phyloP scores from a whole-genome alignment of 2,329 filamentous ascomycete genomes.

The Alternaria longipes region DNA sequence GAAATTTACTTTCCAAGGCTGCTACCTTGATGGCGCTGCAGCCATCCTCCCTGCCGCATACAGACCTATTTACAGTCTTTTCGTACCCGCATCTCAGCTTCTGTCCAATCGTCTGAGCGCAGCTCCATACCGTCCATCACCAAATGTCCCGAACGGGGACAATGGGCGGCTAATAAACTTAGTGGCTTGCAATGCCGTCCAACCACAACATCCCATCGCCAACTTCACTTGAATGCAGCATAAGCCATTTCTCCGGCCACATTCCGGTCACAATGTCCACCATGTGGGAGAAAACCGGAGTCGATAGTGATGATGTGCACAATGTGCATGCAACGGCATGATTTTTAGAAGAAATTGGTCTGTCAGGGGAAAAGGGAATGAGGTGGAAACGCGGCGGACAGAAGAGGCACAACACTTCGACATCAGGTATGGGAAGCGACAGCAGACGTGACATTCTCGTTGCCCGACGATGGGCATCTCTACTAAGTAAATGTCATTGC shows the following conservation, averaged over 20 bases:
- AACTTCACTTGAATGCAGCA: constrained; percentile 12
- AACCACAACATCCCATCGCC: constrained; percentile 33
- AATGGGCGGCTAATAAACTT: constrained; percentile 45
- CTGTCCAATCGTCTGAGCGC: constrained; percentile 29
- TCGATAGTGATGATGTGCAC: constrained; percentile 40
- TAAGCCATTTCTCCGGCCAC: constrained; percentile 24
- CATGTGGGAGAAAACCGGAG: constrained; percentile 22
- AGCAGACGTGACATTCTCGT: background rate
- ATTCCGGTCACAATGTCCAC: constrained; percentile 17
- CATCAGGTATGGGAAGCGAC: constrained; percentile 17
- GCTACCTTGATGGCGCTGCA: constrained; percentile 23
- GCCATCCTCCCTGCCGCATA: constrained; percentile 36
- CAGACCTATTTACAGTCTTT: constrained; percentile 47
- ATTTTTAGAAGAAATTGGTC: constrained; percentile 15
- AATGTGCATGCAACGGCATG: constrained; percentile 18
- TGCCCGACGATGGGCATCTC: background rate
- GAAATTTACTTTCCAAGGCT: constrained; percentile 24
- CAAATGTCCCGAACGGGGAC: constrained; percentile 42
- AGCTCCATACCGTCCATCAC: constrained; percentile 31
- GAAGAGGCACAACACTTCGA: constrained; percentile 36
- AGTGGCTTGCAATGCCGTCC: constrained; percentile 38
- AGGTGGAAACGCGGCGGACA: constrained; percentile 18
- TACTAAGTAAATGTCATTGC: background rate
- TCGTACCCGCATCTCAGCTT: constrained; percentile 13
- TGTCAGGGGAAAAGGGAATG: constrained; percentile 25